A percentile compares a stretch with the other conserved stretches of the same genome.
These are phyloP conservation scores for Boletus insuetus DNA, from an alignment of 768 basidiomycete genomes.

Conservation along the genomic window DNA sequence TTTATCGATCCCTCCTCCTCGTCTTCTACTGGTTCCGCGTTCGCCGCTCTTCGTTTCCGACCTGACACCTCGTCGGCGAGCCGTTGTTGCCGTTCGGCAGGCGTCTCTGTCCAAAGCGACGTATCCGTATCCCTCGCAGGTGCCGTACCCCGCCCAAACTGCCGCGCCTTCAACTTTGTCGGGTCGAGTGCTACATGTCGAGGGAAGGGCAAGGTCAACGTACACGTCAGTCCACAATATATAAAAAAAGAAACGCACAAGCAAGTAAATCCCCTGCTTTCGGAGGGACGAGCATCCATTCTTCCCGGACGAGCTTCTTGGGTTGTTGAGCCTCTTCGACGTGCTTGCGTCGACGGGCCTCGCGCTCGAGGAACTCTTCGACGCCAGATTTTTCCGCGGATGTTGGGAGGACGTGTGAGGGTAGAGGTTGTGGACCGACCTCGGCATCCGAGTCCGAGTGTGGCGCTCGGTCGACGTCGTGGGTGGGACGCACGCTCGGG, in stretches of 20 bases:
- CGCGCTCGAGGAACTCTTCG: constrained; percentile 78
- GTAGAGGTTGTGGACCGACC: constrained; percentile 79
- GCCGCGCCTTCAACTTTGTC: constrained; percentile 73
- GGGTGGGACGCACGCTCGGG: constrained; percentile 39
- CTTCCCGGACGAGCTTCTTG: constrained; percentile 78
- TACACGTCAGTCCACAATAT: not conserved
- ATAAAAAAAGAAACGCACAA: constrained; percentile 50
- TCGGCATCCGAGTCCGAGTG: constrained; percentile 74
- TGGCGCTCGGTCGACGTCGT: constrained; percentile 24
- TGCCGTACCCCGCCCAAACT: constrained; percentile 65
- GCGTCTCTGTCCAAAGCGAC: constrained; percentile 96
- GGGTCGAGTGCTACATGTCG: constrained; percentile 71
- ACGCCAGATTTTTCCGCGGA: constrained; percentile 63
- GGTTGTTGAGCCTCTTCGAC: constrained; percentile 80
- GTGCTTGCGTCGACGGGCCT: constrained; percentile 71
- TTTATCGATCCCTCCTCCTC: constrained; percentile 40
- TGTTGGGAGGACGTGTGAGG: constrained; percentile 35
- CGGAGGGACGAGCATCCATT: constrained; percentile 98
- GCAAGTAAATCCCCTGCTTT: constrained; percentile 73
- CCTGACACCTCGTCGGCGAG: constrained; percentile 95
- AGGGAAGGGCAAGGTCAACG: not conserved
- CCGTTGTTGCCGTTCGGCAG: constrained; percentile 85
- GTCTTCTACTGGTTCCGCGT: constrained; percentile 42
- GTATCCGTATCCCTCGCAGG: constrained; percentile 46
- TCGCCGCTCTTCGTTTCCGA: constrained; percentile 72